These are phyloP conservation scores for California macrophylla DNA, from an alignment of 441 rosid species.

Conservation along the genomic window DNA sequence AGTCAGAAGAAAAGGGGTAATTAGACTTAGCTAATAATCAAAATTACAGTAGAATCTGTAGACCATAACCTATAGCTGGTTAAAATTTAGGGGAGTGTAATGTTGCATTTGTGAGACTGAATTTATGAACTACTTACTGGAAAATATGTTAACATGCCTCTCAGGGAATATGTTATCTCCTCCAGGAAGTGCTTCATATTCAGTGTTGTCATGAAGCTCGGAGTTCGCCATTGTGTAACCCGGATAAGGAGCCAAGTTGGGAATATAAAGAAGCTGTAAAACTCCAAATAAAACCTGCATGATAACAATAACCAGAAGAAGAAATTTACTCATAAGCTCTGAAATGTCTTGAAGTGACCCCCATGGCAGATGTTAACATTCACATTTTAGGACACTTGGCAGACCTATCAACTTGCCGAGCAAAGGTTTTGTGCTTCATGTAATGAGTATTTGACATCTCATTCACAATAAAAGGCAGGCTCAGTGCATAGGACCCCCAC, in stretches of 20 bases:
- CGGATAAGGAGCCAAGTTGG: slow-evolving; percentile 76
- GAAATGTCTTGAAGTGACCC: neutral
- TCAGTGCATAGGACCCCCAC: neutral
- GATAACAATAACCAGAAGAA: slow-evolving; percentile 8
- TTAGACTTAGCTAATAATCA: neutral
- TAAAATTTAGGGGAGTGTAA: neutral
- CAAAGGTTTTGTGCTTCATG: neutral
- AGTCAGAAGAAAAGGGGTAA: neutral
- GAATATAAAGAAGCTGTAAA: slow-evolving; percentile 63
- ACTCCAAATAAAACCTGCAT: slow-evolving; percentile 72
- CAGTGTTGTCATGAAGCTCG: slow-evolving; percentile 49
- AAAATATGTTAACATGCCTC: slow-evolving; percentile 59
- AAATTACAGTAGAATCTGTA: neutral
- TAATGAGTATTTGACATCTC: neutral
- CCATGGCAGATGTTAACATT: neutral
- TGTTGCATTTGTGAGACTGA: neutral
- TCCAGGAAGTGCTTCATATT: slow-evolving; percentile 79
- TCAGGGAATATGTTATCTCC: slow-evolving; percentile 91
- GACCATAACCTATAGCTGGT: slow-evolving; percentile 5
- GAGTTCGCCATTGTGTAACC: slow-evolving; percentile 53
- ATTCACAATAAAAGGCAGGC: neutral
- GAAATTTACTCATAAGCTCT: neutral
- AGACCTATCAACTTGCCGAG: neutral
- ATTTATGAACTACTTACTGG: slow-evolving; percentile 48
- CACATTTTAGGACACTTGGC: neutral